Conservation (phyloP, 495 filamentous ascomycete species). For the Xylaria intraflava region DNA sequence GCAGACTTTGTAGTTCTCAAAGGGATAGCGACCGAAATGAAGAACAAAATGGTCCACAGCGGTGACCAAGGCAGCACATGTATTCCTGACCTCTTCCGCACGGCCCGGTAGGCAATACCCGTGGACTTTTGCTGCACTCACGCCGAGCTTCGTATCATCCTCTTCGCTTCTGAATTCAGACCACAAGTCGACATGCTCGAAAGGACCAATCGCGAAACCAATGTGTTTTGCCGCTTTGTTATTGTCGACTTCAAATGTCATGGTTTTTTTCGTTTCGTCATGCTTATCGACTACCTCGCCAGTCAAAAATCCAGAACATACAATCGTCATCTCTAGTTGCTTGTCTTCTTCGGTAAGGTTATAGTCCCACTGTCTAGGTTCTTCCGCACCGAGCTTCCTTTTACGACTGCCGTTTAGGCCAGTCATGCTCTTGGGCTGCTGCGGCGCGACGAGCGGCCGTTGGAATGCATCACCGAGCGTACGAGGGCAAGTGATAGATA, state of each 20-base stretch:
- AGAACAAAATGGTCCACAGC: slow-evolving; percentile 83
- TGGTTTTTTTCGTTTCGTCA: slow-evolving; percentile 72
- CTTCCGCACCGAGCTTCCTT: slow-evolving; percentile 28
- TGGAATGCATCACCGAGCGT: slow-evolving; percentile 79
- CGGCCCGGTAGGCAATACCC: slow-evolving; percentile 86
- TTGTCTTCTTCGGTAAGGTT: slow-evolving; percentile 68
- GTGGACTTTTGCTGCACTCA: slow-evolving; percentile 74
- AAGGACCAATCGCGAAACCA: slow-evolving; percentile 87
- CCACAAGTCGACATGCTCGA: slow-evolving; percentile 81
- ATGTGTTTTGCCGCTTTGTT: slow-evolving; percentile 78
- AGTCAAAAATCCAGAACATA: slow-evolving; percentile 80
- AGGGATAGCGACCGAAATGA: slow-evolving; percentile 80
- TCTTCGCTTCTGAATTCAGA: slow-evolving; percentile 81
- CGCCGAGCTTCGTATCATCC: slow-evolving; percentile 81
- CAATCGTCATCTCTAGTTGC: slow-evolving; percentile 75
- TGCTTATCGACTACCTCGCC: slow-evolving; percentile 70
- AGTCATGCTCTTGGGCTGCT: slow-evolving; percentile 4
- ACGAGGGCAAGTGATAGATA: slow-evolving; percentile 76
- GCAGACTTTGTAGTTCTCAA: slow-evolving; percentile 78
- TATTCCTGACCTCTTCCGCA: slow-evolving; percentile 71
- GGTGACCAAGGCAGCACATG: slow-evolving; percentile 50
- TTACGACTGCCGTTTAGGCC: slow-evolving; percentile 22
- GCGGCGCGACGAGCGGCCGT: slow-evolving; percentile 29
- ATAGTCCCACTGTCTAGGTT: slow-evolving; percentile 26
- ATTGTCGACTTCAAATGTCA: slow-evolving; percentile 66